Evolutionary conservation across 2,329 filamentous ascomycete genomes (phyloP), one percentile per base, ranked within the genome.

Genomic region (Xylariaceae sp.): DNA sequence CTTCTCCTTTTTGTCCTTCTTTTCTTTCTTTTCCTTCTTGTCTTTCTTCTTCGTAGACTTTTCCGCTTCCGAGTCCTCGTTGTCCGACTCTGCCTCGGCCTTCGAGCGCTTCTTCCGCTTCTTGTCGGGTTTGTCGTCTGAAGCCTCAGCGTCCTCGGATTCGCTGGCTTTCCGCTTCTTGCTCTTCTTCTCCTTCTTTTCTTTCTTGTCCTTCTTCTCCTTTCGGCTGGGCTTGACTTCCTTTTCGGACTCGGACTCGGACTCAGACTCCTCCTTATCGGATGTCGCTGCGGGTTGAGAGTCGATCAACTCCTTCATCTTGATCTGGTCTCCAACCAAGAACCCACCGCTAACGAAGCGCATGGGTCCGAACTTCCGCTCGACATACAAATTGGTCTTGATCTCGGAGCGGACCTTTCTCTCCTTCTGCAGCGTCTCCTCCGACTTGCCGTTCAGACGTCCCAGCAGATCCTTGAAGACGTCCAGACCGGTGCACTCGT

Each of bases 301-400:
- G 23, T 62, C 65, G 57, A 61, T 64, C 56, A 58, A 71, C 56
- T 59, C 72, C 58, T 74, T 73, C 55, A 73, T 73, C 60, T 81
- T 75, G 53, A 84, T 78, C 67, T 83, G 78, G 62, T 85, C 81
- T 39, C 82, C 82, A 23, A 86, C 78, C 37, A 84, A 72, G 58
- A 92, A 82, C 0, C 93, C 94, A n/a, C 91, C 94, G 60, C 81
- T 86, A 23, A 99, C 88, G 73, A 99, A 99, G 53, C 87, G 84
- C 80, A 96, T 90, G 8, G 83, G 80, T 0, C 92, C 92, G 76
- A 87, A 92, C 73, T 87, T 90, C 68, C 83, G 81, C 66, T 88
- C 86, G 57, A 90, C 82, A 71, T 92, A 96, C 51, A 86, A 77
- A 63, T 85, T 85, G 68, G 90, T 82, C 77, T 89, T 88, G 48